phyloP scores from a whole-genome alignment of 1,284 basidiomycete genomes.

The Leccinum pachyderme region DNA sequence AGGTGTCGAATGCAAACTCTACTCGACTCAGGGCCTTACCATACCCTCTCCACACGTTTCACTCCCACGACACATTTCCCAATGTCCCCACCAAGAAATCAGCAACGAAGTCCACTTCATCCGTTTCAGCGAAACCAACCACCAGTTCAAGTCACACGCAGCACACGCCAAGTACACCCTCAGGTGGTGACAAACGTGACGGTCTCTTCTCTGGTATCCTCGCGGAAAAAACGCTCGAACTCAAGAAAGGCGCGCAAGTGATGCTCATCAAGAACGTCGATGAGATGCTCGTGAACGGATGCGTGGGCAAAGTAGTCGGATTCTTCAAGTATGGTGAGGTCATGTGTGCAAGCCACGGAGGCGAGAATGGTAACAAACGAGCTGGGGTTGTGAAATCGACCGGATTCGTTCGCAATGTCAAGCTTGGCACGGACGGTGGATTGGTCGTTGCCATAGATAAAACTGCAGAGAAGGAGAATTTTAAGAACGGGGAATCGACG shows the following conservation, averaged over 20 bases:
- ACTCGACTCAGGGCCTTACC: slow-evolving; percentile 33
- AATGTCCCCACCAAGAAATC: background rate
- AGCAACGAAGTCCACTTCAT: slow-evolving; percentile 4
- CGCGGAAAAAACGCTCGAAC: slow-evolving; percentile 46
- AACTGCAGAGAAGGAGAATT: slow-evolving; percentile 22
- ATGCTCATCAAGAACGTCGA: slow-evolving; percentile 82
- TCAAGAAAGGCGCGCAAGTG: slow-evolving; percentile 58
- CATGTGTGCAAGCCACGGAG: slow-evolving; percentile 11
- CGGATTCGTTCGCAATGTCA: slow-evolving; percentile 28
- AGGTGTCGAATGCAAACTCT: slow-evolving; percentile 37
- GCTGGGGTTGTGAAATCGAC: slow-evolving; percentile 15
- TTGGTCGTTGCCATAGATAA: background rate
- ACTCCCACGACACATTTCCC: slow-evolving; percentile 36
- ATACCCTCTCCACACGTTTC: slow-evolving; percentile 25
- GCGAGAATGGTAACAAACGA: slow-evolving; percentile 22
- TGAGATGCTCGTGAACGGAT: slow-evolving; percentile 74
- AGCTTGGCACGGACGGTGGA: slow-evolving; percentile 6
- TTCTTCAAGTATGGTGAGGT: slow-evolving; percentile 39
- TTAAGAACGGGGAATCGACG: slow-evolving; percentile 4
- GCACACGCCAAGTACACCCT: slow-evolving; percentile 16
- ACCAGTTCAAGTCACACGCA: background rate
- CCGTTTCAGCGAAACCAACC: background rate
- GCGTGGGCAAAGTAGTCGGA: slow-evolving; percentile 63
- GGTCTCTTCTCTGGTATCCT: slow-evolving; percentile 53
- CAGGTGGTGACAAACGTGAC: slow-evolving; percentile 35